A percentile compares a stretch with the other conserved stretches of the same genome.
Evolutionary conservation across 106 monocot genomes (phyloP).

Genomic region (Dendrobium nobile): DNA sequence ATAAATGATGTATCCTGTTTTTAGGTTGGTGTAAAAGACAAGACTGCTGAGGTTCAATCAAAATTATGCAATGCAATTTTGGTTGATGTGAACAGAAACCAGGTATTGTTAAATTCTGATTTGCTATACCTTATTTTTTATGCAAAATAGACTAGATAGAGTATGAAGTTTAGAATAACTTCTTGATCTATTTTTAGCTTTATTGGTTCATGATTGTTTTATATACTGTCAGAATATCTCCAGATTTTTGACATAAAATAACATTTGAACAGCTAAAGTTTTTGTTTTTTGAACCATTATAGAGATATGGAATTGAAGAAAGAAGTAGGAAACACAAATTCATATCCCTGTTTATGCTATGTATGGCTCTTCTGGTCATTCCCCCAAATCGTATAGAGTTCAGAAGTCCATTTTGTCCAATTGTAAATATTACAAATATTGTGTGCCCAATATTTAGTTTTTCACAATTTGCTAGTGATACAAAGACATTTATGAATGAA

Average conservation of each 20-base stretch:
- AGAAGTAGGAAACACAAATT: not conserved
- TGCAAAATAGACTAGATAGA: not conserved
- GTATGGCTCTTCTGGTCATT: not conserved
- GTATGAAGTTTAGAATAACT: not conserved
- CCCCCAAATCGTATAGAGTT: not conserved
- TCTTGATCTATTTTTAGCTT: not conserved
- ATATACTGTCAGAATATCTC: not conserved
- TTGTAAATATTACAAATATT: not conserved
- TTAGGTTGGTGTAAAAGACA: slow-evolving; percentile 87
- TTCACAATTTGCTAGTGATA: not conserved
- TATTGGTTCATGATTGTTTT: not conserved
- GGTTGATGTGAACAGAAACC: slow-evolving; percentile 88
- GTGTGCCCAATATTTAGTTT: not conserved
- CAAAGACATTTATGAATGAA: not conserved
- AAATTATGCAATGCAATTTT: slow-evolving; percentile 73
- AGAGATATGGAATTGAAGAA: not conserved
- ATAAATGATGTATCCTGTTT: slow-evolving; percentile 9
- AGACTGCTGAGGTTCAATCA: slow-evolving; percentile 70
- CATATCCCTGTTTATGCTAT: not conserved
- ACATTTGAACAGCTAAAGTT: not conserved
- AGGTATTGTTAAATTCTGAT: slow-evolving; percentile 36
- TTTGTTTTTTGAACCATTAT: not conserved
- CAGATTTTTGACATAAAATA: not conserved
- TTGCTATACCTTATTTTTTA: not conserved
- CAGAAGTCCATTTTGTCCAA: not conserved